phyloP scores from a whole-genome alignment of 768 basidiomycete genomes.

The Fistulinella prunicolor region DNA sequence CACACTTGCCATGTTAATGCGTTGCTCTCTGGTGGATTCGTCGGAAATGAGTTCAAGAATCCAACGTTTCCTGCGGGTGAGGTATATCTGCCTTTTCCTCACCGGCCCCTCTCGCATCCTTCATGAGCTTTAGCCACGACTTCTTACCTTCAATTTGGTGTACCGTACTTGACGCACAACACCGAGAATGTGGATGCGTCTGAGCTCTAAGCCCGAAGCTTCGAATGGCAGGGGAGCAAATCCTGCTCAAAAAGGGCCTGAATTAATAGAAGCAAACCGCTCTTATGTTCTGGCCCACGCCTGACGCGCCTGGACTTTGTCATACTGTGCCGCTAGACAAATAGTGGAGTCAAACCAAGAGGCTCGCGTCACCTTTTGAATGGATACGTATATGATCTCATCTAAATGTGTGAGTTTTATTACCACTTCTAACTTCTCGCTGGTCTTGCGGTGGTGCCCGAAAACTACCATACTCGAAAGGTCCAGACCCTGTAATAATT shows the following conservation, averaged over 20 bases:
- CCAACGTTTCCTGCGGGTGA: slow-evolving; percentile 8
- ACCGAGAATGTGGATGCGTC: background rate
- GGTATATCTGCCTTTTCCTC: slow-evolving; percentile 16
- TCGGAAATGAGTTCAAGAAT: slow-evolving; percentile 10
- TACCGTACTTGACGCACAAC: background rate
- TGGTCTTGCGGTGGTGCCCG: slow-evolving; percentile 63
- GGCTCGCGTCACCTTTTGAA: slow-evolving; percentile 3
- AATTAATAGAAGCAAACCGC: slow-evolving; percentile 9
- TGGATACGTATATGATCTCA: slow-evolving; percentile 26
- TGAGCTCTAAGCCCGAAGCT: background rate
- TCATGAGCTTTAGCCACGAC: background rate
- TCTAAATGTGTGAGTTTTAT: slow-evolving; percentile 69
- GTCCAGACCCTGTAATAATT: slow-evolving; percentile 35
- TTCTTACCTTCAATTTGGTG: slow-evolving; percentile 8
- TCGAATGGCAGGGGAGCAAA: slow-evolving; percentile 20
- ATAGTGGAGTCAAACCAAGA: background rate
- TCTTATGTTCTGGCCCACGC: slow-evolving; percentile 6
- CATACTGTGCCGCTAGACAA: slow-evolving; percentile 2
- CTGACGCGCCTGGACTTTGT: slow-evolving; percentile 4
- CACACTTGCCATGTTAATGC: slow-evolving; percentile 1
- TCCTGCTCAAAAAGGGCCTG: slow-evolving; percentile 21
- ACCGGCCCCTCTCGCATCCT: slow-evolving; percentile 1
- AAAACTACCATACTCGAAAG: slow-evolving; percentile 51
- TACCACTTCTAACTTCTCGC: slow-evolving; percentile 65
- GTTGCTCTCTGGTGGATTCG: background rate